Evolutionary conservation across 441 rosid species (phyloP), one percentile per base, ranked within the genome.

Genomic region (Pelargonium citronellum): DNA sequence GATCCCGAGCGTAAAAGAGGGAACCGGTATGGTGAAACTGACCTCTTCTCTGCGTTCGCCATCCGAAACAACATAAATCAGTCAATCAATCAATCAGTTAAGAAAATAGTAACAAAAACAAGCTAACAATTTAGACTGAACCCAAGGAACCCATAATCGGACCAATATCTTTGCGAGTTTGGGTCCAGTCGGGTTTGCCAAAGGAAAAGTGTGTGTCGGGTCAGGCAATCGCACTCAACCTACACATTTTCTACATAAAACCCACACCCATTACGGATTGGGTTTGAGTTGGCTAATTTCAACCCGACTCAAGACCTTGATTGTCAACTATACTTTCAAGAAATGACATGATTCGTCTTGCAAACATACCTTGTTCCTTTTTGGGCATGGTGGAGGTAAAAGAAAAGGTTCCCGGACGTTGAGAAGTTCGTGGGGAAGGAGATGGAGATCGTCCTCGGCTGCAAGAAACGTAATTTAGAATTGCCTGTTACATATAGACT

Each of bases 1-100:
- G 98, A 93, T 22, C 89, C 95, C 0, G 93, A 89, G 64, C 89
- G 89, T 74, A 85, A 72, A 61, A 88, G 82, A 0, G 97, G 98
- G 79, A 93, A 91, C 5, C 91, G 87, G 72, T 82, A 83, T 0
- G 97, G 97, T 46, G 94, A 88, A 24, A 83, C 83, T 0, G 89
- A 79, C 73, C 87, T 82, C 71, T 86, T 87, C 46, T 86, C 98
- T 93, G 90, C 69, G 79, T 68, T 34, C 39, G 39, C 39, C 39
- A 57, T 17, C 19, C 1, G 19, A 57, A 57, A 17, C 62, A 2
- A 8, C 9, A 57, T 16, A 17, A 57, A 22, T 0, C 24, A 22
- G 17, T 57, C 24, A 17, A 57, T 34, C 24, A 22, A 57, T 57
- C 24, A 17, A 57, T 34, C 39, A 34, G 9, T 16, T 57, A 20